These are phyloP conservation scores for Fraxinus xanthoxyloides DNA, from an alignment of 305 asterid genomes.

Conservation along the genomic window DNA sequence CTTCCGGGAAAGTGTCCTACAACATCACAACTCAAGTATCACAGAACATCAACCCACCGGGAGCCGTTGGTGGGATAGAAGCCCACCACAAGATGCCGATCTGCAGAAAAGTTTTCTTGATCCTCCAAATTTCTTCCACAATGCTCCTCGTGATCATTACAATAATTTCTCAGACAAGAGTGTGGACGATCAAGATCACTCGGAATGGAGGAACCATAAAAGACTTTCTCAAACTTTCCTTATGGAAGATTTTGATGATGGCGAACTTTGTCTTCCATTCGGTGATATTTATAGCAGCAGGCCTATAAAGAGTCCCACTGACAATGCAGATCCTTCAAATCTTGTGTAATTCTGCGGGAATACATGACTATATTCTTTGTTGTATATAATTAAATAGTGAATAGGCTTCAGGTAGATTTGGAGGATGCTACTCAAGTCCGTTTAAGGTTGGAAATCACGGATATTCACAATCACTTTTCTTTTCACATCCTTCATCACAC, in stretches of 20 bases:
- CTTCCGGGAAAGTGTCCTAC: conserved; percentile 59
- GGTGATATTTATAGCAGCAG: conserved; percentile 53
- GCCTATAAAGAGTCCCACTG: conserved; percentile 28
- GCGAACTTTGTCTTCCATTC: conserved; percentile 69
- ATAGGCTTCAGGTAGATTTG: conserved; percentile 20
- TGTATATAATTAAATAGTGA: conserved; percentile 38
- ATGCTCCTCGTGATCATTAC: conserved; percentile 20
- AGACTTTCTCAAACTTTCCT: conserved; percentile 55
- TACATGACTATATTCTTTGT: conserved; percentile 42
- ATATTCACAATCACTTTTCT: neutral
- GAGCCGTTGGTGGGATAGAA: conserved; percentile 80
- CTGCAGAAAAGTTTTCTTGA: conserved; percentile 68
- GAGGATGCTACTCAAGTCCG: neutral
- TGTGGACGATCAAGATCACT: conserved; percentile 40
- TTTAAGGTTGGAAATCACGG: neutral
- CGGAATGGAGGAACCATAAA: conserved; percentile 42
- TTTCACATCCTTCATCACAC: neutral
- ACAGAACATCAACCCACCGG: conserved; percentile 23
- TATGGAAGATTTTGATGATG: conserved; percentile 61
- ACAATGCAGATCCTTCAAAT: conserved; percentile 38
- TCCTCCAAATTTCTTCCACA: conserved; percentile 62
- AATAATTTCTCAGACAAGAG: conserved; percentile 53
- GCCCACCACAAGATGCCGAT: conserved; percentile 27
- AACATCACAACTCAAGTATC: conserved; percentile 37
- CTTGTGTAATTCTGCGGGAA: conserved; percentile 39